Evolutionary conservation across 140 eudicot species (phyloP), one percentile per base, ranked within the genome.

Genomic region (Anethum foeniculum): DNA sequence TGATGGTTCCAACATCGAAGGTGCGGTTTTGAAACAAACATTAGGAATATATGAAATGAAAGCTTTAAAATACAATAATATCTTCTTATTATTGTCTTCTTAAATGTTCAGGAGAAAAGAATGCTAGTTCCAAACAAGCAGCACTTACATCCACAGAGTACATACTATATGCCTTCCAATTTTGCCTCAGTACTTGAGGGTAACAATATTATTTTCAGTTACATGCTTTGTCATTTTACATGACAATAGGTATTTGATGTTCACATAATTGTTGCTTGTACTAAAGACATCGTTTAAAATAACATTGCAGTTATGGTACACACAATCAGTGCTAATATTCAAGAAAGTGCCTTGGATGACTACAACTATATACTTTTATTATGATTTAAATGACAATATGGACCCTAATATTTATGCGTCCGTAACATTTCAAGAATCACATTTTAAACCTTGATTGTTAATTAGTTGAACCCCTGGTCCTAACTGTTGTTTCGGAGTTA

Each of bases 131-230:
- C 39, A 15, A 30, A 36, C 49, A 39, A 39, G 25, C 27, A 71
- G 15, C 77, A 71, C 51, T 21, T 28, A 71, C 51, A 71, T 71
- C 77, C 77, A 71, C 44, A 18, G 77, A 71, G 77, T 71, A 71
- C 77, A 36, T 71, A 38, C 77, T 71, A 71, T 21, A 16, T 71
- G 77, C 77, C 77, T 71, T 71, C 25, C 28, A 39, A 38, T 71
- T 71, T 71, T 71, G 47, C 48, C 77, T 71, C 77, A 39, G 28
- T 71, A 71, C 77, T 71, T 36, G 48, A 71, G 77, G 51, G 77
- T 71, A 21, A 71, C 77, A 39, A 38, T 71, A 36, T 71, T 38
- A 62, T 67, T 71, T 10, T 38, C 32, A 38, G 16, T 38, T 71
- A 39, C 6, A 39, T 9, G 51, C 49, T 71, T 39, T 71, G 9